These are phyloP conservation scores for Erodium chrysanthum DNA, from an alignment of 441 rosid genomes.

Conservation along the genomic window DNA sequence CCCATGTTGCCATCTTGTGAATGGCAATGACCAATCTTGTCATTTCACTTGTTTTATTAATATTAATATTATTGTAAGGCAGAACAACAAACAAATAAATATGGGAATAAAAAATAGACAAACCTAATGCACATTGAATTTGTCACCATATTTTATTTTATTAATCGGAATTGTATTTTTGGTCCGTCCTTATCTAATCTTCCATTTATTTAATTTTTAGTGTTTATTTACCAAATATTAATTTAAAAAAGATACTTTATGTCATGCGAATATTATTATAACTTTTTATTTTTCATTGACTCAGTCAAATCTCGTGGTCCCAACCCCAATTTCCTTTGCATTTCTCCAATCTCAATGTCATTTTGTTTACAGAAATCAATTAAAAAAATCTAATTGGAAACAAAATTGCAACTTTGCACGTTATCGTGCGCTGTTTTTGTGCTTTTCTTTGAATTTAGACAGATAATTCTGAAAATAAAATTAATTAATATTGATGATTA, in stretches of 20 bases:
- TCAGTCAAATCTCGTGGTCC: background rate
- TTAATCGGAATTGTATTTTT: slow-evolving; percentile 20
- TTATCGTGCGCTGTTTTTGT: background rate
- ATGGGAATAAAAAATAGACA: slow-evolving; percentile 14
- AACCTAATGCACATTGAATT: slow-evolving; percentile 41
- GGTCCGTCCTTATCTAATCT: slow-evolving; percentile 42
- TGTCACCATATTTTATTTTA: slow-evolving; percentile 28
- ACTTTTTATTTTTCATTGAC: background rate
- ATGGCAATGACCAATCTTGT: background rate
- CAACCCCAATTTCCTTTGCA: background rate
- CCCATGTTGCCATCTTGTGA: background rate
- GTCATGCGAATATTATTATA: slow-evolving; percentile 4
- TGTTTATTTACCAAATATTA: slow-evolving; percentile 18
- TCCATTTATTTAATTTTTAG: slow-evolving; percentile 20
- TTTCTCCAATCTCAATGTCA: slow-evolving; percentile 2
- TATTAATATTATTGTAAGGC: background rate
- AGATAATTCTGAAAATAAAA: background rate
- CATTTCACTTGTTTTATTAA: background rate
- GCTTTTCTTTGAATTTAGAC: slow-evolving; percentile 1
- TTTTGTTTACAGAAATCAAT: background rate
- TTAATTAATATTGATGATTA: background rate
- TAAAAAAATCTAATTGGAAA: background rate
- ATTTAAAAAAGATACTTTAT: slow-evolving; percentile 24
- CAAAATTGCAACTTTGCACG: background rate
- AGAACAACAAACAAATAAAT: slow-evolving; percentile 2